Base-by-base conservation (phyloP, 257 asterid species). In the Nicotiana attenuata region DNA sequence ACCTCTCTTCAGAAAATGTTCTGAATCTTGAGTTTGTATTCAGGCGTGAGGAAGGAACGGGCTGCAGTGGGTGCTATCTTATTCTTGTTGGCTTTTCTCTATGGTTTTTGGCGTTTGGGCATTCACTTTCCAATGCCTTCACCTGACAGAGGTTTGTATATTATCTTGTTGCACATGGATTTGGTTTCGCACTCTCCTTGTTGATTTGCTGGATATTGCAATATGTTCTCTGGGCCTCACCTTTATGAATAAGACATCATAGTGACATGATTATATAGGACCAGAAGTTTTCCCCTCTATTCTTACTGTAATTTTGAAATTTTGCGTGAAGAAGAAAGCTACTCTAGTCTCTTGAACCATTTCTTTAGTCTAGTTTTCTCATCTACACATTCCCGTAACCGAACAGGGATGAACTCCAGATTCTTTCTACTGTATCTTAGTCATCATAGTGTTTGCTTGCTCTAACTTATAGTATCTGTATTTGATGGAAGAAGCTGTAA, bases 111-210 rank as follows among this genome's bases (percentile, higher is more conserved):
- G 99, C 94, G 98, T 82, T 87, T 96, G 93, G 99, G 99, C 50
- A 90, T 96, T 89, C 99, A 96, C 88, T 96, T 96, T 83, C 99
- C 99, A 24, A 96, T 96, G 99, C 99, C 98, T 84, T 94, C 99
- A 77, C 99, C 99, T 45, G 97, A 94, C 86, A 96, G 89, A 90
- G 99, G 99, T 95, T 82, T 38, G 87, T 28, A 64, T 71, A 16
- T 16, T 75, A 50, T 41, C 53, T 73, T 75, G 63, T 75, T 26
- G 47, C 45, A 24, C 17, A 5, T 16, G 2, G 64, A 75, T 47
- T 24, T 75, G 52, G 45, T 50, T 75, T 50, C 53, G 61, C 45
- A 50, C 64, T 59, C 45, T 50, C 26, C 35, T 71, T 45, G 63
- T 87, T 26, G 33, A 73, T 71, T 79, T 63, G 77, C 60, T 24